These are phyloP conservation scores for Plenodomus lindquistii DNA, from an alignment of 2,329 filamentous ascomycete genomes.

Conservation along the genomic window DNA sequence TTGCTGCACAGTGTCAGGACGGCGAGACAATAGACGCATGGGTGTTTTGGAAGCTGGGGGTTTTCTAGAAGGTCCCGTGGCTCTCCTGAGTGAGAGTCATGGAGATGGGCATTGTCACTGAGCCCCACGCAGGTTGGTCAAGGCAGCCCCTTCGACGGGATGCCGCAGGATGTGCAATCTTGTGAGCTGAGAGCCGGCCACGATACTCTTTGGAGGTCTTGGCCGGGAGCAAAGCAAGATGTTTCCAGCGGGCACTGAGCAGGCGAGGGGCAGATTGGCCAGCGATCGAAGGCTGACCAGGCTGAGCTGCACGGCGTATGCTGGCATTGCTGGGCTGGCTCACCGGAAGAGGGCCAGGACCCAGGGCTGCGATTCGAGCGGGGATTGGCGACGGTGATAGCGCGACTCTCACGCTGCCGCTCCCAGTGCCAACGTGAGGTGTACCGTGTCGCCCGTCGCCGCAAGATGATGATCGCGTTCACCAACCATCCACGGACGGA, in stretches of 20 bases:
- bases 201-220: slow-evolving; percentile 33
- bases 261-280: slow-evolving; percentile 37
- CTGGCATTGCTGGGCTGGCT: slow-evolving; percentile 43
- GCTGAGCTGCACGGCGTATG: slow-evolving; percentile 45
- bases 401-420: slow-evolving; percentile 17
- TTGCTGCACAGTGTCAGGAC: too few relatives aligned
- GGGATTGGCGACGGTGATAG: slow-evolving; percentile 23
- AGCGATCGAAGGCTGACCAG: slow-evolving; percentile 31
- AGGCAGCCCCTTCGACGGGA: neutral
- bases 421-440: neutral
- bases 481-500: too few relatives aligned
- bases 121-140: neutral
- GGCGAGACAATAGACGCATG: neutral
- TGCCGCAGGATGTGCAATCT: slow-evolving; percentile 5
- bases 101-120: too few relatives aligned
- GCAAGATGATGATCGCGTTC: neutral
- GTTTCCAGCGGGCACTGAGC: slow-evolving; percentile 27
- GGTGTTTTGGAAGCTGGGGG: neutral
- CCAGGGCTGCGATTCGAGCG: slow-evolving; percentile 35
- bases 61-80: neutral
- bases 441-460: slow-evolving; percentile 5
- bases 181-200: slow-evolving; percentile 21
- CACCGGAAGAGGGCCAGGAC: slow-evolving; percentile 28
- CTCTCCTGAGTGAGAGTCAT: neutral
- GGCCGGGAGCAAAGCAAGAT: slow-evolving; percentile 35